Evolutionary conservation across 1,139 yeast species (phyloP).

Genomic region (Debaryomyces fabryi): DNA sequence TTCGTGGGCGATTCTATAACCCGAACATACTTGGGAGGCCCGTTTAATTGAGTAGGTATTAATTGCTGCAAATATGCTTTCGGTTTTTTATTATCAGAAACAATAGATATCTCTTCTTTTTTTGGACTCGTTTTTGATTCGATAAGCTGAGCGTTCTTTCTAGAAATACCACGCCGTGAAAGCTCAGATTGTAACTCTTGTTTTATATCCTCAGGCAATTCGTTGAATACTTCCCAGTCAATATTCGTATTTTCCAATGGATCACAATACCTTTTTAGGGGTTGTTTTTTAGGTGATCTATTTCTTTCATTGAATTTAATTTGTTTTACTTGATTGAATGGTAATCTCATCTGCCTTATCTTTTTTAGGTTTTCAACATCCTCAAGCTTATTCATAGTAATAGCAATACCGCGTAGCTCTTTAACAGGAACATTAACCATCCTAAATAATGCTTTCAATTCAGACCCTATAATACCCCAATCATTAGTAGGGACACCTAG

Average conservation of each 20-base stretch:
- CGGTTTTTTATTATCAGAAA: slow-evolving; percentile 16
- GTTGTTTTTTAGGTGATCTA: slow-evolving; percentile 18
- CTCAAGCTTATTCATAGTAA: slow-evolving; percentile 61
- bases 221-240: slow-evolving; percentile 57
- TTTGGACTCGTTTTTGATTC: not conserved
- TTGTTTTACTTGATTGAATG: slow-evolving; percentile 25
- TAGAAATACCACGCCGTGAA: slow-evolving; percentile 33
- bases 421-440: slow-evolving; percentile 59
- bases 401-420: slow-evolving; percentile 79
- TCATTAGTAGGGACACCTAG: slow-evolving; percentile 71
- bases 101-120: slow-evolving; percentile 12
- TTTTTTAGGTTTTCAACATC: slow-evolving; percentile 34
- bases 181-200: slow-evolving; percentile 52
- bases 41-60: slow-evolving; percentile 36
- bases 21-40: slow-evolving; percentile 36
- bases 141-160: slow-evolving; percentile 8
- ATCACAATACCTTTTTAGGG: not conserved
- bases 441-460: slow-evolving; percentile 59
- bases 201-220: slow-evolving; percentile 56
- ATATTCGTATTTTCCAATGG: slow-evolving; percentile 27
- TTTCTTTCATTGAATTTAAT: not conserved
- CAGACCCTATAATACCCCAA: slow-evolving; percentile 61
- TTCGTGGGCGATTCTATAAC: slow-evolving; percentile 38
- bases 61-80: slow-evolving; percentile 43
- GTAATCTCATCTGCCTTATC: slow-evolving; percentile 45